Percentiles rank a stretch among this genome's conserved stretches.
phyloP scores from a whole-genome alignment of 2,329 filamentous ascomycete genomes.

The Clonostachys solani region DNA sequence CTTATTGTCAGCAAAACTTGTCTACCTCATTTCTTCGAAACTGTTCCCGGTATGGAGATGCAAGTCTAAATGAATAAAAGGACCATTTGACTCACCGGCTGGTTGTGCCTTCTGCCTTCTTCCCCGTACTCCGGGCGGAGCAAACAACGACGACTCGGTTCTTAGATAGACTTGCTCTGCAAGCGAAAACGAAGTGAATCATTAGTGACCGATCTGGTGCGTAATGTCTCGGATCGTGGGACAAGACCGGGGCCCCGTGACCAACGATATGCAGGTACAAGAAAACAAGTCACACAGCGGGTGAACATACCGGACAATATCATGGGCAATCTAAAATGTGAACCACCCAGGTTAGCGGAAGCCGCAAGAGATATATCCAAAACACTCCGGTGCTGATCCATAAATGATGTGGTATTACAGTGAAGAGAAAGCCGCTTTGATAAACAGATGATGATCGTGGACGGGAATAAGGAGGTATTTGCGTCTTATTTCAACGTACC shows the following conservation, averaged over 20 bases:
- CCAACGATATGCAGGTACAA: too few relatives aligned
- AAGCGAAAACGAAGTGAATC: background rate
- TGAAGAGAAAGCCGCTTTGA: too few relatives aligned
- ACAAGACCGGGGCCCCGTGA: too few relatives aligned
- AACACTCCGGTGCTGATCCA: background rate
- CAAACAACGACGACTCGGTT: conserved; percentile 89
- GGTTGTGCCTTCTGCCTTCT: conserved; percentile 92
- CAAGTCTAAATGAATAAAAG: background rate
- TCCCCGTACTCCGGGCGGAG: conserved; percentile 89
- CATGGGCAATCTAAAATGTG: conserved; percentile 29
- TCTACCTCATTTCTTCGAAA: background rate
- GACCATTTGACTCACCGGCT: conserved; percentile 67
- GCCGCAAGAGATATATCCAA: too few relatives aligned
- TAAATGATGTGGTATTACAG: background rate
- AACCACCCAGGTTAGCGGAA: background rate
- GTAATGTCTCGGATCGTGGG: too few relatives aligned
- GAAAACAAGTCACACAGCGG: background rate
- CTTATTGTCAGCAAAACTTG: conserved; percentile 2
- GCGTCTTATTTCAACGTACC: conserved; percentile 25
- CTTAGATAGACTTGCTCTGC: conserved; percentile 46
- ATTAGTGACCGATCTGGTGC: too few relatives aligned
- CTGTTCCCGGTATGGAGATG: background rate
- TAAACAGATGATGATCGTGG: too few relatives aligned
- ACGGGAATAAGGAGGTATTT: too few relatives aligned
- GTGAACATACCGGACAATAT: conserved; percentile 33